phyloP scores from a whole-genome alignment of 148 eudicot species.

The Rhododendron henanense region DNA sequence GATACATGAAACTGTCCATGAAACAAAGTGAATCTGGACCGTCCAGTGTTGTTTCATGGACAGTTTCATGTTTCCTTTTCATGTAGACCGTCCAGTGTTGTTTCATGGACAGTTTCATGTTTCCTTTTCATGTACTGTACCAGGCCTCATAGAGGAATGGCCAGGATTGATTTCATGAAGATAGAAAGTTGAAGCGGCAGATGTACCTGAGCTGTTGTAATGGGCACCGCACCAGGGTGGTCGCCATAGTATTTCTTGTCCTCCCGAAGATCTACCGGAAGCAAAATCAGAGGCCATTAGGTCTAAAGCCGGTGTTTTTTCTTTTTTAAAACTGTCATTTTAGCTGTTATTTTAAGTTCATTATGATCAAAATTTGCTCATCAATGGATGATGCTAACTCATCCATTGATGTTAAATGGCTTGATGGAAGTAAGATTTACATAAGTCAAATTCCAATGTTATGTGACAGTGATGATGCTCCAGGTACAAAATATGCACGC shows the following conservation, averaged over 20 bases:
- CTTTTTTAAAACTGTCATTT: neutral
- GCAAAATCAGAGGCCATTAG: neutral
- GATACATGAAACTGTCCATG: no score
- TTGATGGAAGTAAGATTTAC: neutral
- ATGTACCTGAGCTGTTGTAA: conserved; percentile 60
- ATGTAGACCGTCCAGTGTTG: no score
- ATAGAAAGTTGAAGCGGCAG: neutral
- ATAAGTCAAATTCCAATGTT: neutral
- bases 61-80: no score
- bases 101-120: no score
- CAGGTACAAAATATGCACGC: neutral
- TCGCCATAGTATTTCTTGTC: conserved; percentile 64
- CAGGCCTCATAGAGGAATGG: neutral
- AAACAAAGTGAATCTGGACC: no score
- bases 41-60: no score
- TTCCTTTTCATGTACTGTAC: no score
- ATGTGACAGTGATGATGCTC: neutral
- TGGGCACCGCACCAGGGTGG: conserved; percentile 79
- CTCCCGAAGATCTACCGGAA: conserved; percentile 71
- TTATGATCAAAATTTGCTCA: neutral
- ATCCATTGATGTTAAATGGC: neutral
- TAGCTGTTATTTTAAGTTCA: neutral
- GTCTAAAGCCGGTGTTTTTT: neutral
- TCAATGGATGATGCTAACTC: neutral
- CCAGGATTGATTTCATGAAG: neutral